Base-by-base conservation (phyloP, 2,329 filamentous ascomycete genomes). In the Davidsoniella neocaledoniae region DNA sequence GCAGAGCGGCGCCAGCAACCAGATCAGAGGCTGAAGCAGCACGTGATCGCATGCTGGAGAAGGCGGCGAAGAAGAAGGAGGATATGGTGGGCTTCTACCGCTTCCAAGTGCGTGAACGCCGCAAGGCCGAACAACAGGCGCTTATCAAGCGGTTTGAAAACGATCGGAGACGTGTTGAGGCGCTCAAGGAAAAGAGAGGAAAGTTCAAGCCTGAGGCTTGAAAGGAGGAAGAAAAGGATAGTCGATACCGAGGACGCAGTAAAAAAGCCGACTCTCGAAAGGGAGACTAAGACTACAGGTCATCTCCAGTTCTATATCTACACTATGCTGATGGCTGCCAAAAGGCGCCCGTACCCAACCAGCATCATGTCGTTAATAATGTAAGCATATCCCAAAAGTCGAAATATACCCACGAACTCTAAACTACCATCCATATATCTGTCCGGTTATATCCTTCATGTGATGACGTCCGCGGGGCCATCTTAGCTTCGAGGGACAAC, bases 31-130 rank as follows among this genome's bases (percentile, higher is more conserved):
- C 79, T 39, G 75, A 79, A 58, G 76, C 77, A 57, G 72, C 72
- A 43, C 66, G 65, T 53, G 68, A 67, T 58, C 73, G 71, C 63
- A 73, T 79, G 68, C 66, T 76, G 59, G 77, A 83, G 62, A 75
- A 79, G 64, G 72, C 71, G 56, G 69, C 73, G 58, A 69, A 74
- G 65, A 80, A 75, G 68, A 76, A 73, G 59, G 69, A 72, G 37
- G 77, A 79, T 45, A 68, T 77, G 58, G 74, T 75, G 53, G 80
- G 85, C 63, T 93, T 93, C 61, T 93, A 93, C 63, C 71, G 85
- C 53, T 93, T 90, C 71, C 86, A 93, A 69, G 73, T 77, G 56
- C 68, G 86, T 43, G 83, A 91, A 68, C 79, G 77, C 67, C 76
- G 80, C 66, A 91, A 91, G 70, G 76, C 77, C 58, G 74, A 79